These are phyloP conservation scores for Salix arbutifolia DNA, from an alignment of 345 rosid genomes.

Conservation along the genomic window DNA sequence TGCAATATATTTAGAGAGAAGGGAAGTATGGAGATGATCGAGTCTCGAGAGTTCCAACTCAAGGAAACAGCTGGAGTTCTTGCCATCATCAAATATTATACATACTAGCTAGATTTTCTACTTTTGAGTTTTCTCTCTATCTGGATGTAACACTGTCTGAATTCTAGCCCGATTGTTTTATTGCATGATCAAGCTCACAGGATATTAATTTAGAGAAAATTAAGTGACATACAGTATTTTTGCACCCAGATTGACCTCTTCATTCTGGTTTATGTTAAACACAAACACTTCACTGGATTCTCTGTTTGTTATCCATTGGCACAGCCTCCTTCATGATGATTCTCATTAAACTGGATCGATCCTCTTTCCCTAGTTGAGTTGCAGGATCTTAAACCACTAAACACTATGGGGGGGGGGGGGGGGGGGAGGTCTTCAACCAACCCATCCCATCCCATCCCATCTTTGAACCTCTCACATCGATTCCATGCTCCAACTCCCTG, in stretches of 20 bases:
- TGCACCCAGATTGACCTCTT: neutral
- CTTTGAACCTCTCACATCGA: neutral
- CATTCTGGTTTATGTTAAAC: neutral
- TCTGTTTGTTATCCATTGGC: neutral
- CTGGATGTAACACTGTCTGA: neutral
- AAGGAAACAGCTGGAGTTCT: neutral
- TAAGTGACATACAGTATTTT: neutral
- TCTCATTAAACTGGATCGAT: neutral
- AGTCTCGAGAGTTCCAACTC: constrained; percentile 23
- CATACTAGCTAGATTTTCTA: neutral
- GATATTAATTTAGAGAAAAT: neutral
- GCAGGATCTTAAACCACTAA: too few species aligned
- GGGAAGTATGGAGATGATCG: constrained; percentile 26
- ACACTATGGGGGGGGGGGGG: too few species aligned
- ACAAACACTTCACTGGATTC: neutral
- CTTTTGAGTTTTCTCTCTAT: neutral
- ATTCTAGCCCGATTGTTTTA: neutral
- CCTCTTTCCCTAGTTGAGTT: neutral
- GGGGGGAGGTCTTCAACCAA: neutral
- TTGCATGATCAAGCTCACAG: neutral
- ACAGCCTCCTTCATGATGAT: neutral
- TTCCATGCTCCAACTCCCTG: too few species aligned
- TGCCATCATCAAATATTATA: neutral
- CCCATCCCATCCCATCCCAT: neutral
- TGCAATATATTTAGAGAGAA: constrained; percentile 1